Base-by-base conservation (phyloP, 306 rosid genomes). In the Prunus mira region DNA sequence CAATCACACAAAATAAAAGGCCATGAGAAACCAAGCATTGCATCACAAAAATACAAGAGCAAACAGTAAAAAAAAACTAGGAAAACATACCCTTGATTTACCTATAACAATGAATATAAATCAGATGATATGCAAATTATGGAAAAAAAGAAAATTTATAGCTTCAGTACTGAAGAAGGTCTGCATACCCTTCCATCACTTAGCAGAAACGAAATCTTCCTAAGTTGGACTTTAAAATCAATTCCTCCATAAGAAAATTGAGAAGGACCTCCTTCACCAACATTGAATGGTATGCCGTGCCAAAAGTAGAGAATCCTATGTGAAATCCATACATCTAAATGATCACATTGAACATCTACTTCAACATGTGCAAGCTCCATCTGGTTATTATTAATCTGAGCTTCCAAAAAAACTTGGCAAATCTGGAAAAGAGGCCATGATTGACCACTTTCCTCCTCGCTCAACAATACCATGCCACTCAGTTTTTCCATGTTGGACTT, bases 111-210 rank as follows among this genome's bases (percentile, higher is more conserved):
- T 12, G 65, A 41, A 30, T 11, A 61, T 14, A 52, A 22, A 64
- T 12, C 28, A 54, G 50, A 15, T 54, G 32, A 38, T 18, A 65
- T 5, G 17, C 9, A 46, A 2, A 11, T 45, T n/a, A 25, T 25
- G 6, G 1, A 57, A 72, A 45, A 1, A 57, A 47, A 73, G 8
- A 32, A 51, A 52, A 72, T 38, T 49, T 9, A 69, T 18, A 1
- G 32, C 25, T 49, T 25, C 65, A 51, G 47, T 2, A 63, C 66
- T 72, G 27, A 74, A 69, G 68, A 12, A 86, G 56, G 61, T 20
- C 63, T 71, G 54, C 85, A 65, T 88, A 95, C 98, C 97, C 90
- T 87, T 89, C 91, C 98, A 84, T 94, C 97, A 78, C 91, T 86
- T 22, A 94, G 88, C 64, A 94, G 89, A 81, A 94, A 55, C 51